Evolutionary conservation across 2,329 filamentous ascomycete genomes (phyloP), one percentile per base, ranked within the genome.

Genomic region (Penicillium sp.): DNA sequence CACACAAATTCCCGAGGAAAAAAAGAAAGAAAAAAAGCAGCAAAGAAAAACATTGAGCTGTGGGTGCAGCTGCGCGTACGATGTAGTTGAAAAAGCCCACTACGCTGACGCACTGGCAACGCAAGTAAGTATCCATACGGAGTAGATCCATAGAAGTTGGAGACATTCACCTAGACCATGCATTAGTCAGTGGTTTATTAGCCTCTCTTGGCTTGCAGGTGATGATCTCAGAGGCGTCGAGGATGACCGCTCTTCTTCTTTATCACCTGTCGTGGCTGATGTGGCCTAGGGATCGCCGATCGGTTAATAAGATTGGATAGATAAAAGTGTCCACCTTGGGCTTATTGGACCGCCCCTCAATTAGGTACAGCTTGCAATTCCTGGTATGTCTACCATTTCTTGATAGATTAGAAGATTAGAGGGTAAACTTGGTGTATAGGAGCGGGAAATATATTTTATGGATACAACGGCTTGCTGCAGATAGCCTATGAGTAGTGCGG

Each of bases 221-320:
- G 23, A 56, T 63, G 57, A 58, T 50, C 31, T 58, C 55, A 62
- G 43, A 55, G 53, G 53, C 57, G 61, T 54, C 31, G 9, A 53
- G 13, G 17, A 45, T 53, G 50, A 29, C 35, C 51, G 21, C 39
- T 27, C n/a, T 29, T 50, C 36, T 47, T 9, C 39, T 39, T 31
- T 35, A 55, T 51, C 21, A 36, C 36, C 25, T 31, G 52, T 43
- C 35, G 52, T 58, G 49, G 48, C 47, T 57, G 52, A 51, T 52
- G 45, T 36, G 25, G 31, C 29, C 55, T 51, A 35, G 43, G 17
- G 54, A 64, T 59, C 58, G 53, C 36, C 55, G 57, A 63, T 64
- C 53, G n/a, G 3, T 6, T 10, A 2, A 17, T 3, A 10, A 53
- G 27, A 61, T 61, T 61, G 17, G 53, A 13, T 10, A 33, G 49